phyloP scores from a whole-genome alignment of 352 stramenopile genomes.

The Phytophthora pluvialis region DNA sequence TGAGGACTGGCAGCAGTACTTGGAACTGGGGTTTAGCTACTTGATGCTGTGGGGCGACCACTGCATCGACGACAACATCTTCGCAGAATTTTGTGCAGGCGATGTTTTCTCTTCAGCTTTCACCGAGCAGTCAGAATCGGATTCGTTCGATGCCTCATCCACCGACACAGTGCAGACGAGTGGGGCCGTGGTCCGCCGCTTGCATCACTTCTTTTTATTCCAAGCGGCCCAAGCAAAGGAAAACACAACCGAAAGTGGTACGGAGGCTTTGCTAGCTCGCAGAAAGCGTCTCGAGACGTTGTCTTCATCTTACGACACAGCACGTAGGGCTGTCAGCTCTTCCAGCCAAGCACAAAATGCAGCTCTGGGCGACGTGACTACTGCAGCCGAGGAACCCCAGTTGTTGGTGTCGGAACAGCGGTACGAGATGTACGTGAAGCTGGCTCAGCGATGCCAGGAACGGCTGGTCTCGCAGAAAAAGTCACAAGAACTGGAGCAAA shows the following conservation, averaged over 20 bases:
- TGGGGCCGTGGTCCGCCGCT: conserved; percentile 33
- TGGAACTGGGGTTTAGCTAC: conserved; percentile 58
- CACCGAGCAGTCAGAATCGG: neutral
- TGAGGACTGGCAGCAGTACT: conserved; percentile 31
- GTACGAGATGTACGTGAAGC: conserved; percentile 29
- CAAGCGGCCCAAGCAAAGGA: conserved; percentile 36
- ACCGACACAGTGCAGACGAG: conserved; percentile 8
- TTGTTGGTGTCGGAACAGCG: conserved; percentile 19
- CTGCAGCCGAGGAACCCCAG: neutral
- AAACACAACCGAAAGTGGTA: conserved; percentile 4
- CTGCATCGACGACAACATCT: conserved; percentile 26
- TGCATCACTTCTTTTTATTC: conserved; percentile 61
- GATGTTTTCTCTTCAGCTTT: conserved; percentile 38
- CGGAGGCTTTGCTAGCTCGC: conserved; percentile 14
- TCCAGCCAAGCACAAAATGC: neutral
- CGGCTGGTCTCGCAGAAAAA: conserved; percentile 58
- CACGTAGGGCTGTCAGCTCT: conserved; percentile 9
- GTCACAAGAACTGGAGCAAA: conserved; percentile 64
- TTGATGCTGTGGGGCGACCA: conserved; percentile 51
- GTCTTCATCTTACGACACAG: conserved; percentile 35
- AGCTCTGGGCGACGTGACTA: conserved; percentile 1
- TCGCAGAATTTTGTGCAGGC: conserved; percentile 49
- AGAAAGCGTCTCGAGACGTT: conserved; percentile 34
- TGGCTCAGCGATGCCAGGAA: conserved; percentile 61
- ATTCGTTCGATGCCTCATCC: neutral